These are phyloP conservation scores for Erythrophleum ivorense DNA, from an alignment of 331 rosid genomes.

Conservation along the genomic window DNA sequence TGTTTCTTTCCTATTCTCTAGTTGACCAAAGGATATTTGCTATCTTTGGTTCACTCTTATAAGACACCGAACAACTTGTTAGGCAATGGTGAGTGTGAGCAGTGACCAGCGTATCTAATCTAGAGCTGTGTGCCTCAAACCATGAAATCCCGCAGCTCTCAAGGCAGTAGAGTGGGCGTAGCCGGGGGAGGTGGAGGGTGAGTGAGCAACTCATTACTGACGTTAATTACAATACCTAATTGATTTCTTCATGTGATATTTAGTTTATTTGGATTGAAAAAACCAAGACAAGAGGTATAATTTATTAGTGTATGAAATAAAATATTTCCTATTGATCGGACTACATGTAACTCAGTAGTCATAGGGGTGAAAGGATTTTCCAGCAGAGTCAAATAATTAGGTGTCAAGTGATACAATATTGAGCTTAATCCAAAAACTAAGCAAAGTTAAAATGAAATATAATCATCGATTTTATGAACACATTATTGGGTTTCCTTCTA, in stretches of 20 bases:
- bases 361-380: neutral
- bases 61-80: neutral
- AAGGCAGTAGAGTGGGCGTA: constrained; percentile 16
- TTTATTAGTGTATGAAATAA: too few species aligned
- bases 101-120: neutral
- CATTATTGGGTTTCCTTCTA: constrained; percentile 20
- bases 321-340: too few species aligned
- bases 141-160: neutral
- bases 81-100: constrained; percentile 1
- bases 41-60: too few species aligned
- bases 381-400: neutral
- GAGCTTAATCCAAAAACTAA: neutral
- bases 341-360: too few species aligned
- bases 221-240: too few species aligned
- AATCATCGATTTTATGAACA: constrained; percentile 28
- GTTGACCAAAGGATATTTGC: too few species aligned
- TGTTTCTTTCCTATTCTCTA: too few species aligned
- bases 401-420: neutral
- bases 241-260: neutral
- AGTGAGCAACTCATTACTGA: too few species aligned
- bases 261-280: too few species aligned
- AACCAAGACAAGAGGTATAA: neutral
- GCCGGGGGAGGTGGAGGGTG: constrained; percentile 34
- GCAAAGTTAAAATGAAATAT: constrained; percentile 4
- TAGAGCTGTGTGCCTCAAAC: neutral